phyloP scores from a whole-genome alignment of 2,329 filamentous ascomycete species.

The Alternaria viburni region DNA sequence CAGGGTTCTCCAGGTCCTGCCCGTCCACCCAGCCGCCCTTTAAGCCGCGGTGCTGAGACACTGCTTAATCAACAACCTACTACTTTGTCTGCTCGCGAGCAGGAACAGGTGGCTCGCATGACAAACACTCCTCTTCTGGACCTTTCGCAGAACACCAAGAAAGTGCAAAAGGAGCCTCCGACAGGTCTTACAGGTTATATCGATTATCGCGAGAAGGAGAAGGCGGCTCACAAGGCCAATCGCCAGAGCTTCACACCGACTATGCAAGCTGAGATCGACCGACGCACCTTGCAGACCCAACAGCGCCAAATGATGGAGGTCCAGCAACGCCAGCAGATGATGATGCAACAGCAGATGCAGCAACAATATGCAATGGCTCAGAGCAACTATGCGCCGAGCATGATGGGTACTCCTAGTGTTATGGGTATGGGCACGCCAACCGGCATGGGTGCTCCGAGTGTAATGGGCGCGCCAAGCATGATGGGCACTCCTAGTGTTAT shows the following conservation, averaged over 20 bases:
- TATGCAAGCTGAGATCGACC: slow-evolving; percentile 47
- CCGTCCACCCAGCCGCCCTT: slow-evolving; percentile 40
- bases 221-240: slow-evolving; percentile 47
- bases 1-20: slow-evolving; percentile 28
- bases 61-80: slow-evolving; percentile 61
- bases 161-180: slow-evolving; percentile 49
- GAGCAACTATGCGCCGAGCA: slow-evolving; percentile 28
- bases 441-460: slow-evolving; percentile 18
- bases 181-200: slow-evolving; percentile 77
- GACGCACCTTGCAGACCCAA: slow-evolving; percentile 41
- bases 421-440: slow-evolving; percentile 26
- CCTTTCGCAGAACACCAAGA: slow-evolving; percentile 60
- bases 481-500: slow-evolving; percentile 33
- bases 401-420: slow-evolving; percentile 30
- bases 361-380: slow-evolving; percentile 34
- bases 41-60: slow-evolving; percentile 60
- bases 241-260: slow-evolving; percentile 33
- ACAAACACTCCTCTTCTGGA: slow-evolving; percentile 79
- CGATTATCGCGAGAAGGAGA: slow-evolving; percentile 79
- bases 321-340: slow-evolving; percentile 32
- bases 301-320: slow-evolving; percentile 33
- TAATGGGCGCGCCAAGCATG: slow-evolving; percentile 30
- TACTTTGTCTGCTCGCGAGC: slow-evolving; percentile 82
- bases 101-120: slow-evolving; percentile 83
- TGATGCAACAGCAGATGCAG: slow-evolving; percentile 35